These are phyloP conservation scores for Paralagenidium karlingii DNA, from an alignment of 352 stramenopile genomes.

Conservation along the genomic window DNA sequence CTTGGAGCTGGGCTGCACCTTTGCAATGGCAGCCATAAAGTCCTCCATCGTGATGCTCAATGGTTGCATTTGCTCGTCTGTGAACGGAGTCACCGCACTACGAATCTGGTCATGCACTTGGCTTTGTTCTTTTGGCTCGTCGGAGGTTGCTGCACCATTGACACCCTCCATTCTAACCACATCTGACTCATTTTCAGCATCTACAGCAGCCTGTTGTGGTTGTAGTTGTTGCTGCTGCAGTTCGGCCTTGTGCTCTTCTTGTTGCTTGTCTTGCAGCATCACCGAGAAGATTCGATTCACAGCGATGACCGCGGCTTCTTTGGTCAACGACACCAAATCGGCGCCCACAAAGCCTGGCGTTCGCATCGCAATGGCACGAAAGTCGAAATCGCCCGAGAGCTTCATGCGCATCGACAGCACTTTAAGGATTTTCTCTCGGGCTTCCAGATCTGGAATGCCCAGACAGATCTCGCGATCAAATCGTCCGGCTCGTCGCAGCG, in stretches of 20 bases:
- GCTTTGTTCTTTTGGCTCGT: slow-evolving; percentile 10
- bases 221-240: slow-evolving; percentile 3
- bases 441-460: slow-evolving; percentile 93
- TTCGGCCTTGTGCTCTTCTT: neutral
- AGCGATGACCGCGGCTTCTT: slow-evolving; percentile 95
- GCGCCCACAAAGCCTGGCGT: slow-evolving; percentile 97
- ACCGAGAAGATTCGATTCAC: slow-evolving; percentile 97
- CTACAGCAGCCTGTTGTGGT: slow-evolving; percentile 4
- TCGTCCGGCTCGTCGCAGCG: slow-evolving; percentile 90
- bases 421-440: slow-evolving; percentile 89
- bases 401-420: slow-evolving; percentile 92
- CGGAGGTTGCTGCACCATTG: neutral
- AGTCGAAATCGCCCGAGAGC: slow-evolving; percentile 90
- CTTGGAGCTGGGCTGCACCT: slow-evolving; percentile 97
- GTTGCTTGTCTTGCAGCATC: slow-evolving; percentile 17
- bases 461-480: slow-evolving; percentile 99
- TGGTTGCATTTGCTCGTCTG: slow-evolving; percentile 77
- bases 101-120: slow-evolving; percentile 37
- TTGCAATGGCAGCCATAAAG: slow-evolving; percentile 92
- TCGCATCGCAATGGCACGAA: slow-evolving; percentile 80
- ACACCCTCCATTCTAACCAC: too few species aligned
- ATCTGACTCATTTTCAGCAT: neutral
- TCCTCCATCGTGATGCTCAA: slow-evolving; percentile 95
- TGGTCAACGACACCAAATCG: slow-evolving; percentile 95
- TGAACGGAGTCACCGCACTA: slow-evolving; percentile 69